Evolutionary conservation across 2,329 filamentous ascomycete genomes (phyloP), one percentile per base, ranked within the genome.

Genomic region (Arthrinium puccinioides): DNA sequence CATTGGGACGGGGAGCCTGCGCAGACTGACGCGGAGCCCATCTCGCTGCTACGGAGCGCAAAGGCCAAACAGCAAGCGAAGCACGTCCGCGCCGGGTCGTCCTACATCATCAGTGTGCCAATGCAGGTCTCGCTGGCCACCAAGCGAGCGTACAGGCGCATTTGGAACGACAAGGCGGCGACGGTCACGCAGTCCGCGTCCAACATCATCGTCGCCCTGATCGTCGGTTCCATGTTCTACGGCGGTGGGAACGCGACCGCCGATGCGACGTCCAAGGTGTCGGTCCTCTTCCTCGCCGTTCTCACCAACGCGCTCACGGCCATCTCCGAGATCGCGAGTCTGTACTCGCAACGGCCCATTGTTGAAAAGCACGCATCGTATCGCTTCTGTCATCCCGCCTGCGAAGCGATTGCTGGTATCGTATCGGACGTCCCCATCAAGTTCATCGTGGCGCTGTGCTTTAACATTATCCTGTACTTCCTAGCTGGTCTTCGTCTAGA

Each of bases 141-240:
- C 6, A 66, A 61, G 39, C 55, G 73, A 27, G 64, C 72, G 7
- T 72, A 70, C 40, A 67, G 72, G 42, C 61, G 71, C 13, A 66
- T 77, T 35, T 69, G 62, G 66, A 67, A 69, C 49, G 66, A 79
- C 48, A 65, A 65, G 11, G 53, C 67, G 0, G 66, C 69, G 0
- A 72, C 71, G 0, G 49, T 64, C 1, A 66, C 69, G 0, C 60
- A 63, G 2, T 62, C 67, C 8, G 45, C 63, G 14, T 65, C 67
- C 10, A 66, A 79, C 26, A 48, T 76, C 29, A 48, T 79, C 46
- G 66, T 79, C 57, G 69, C 74, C 20, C 62, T 82, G 19, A 77
- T 82, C 41, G 67, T 82, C 29, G 77, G 76, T 15, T 76, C 71
- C 1, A 67, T 81, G 36, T 82, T 77, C 52, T 82, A 62, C 47